phyloP scores from a whole-genome alignment of 2,329 filamentous ascomycete genomes.

The Fusarium guadeloupense region DNA sequence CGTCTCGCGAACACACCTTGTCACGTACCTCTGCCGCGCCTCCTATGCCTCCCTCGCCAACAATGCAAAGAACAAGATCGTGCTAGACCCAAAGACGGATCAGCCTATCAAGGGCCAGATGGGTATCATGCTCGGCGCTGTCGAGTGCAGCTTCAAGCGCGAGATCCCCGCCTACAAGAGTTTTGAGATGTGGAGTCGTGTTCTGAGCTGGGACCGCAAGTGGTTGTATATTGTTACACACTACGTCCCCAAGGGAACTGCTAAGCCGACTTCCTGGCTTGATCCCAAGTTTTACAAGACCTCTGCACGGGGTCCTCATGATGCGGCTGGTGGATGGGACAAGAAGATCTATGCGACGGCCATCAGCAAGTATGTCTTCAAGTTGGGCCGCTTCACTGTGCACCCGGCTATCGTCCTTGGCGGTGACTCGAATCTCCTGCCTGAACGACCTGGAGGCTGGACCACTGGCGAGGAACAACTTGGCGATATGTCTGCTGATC shows the following conservation, averaged over 20 bases:
- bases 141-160: slow-evolving; percentile 76
- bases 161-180: slow-evolving; percentile 75
- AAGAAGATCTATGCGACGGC: slow-evolving; percentile 76
- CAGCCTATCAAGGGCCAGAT: slow-evolving; percentile 63
- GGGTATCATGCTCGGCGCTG: slow-evolving; percentile 75
- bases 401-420: slow-evolving; percentile 80
- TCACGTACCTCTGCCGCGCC: slow-evolving; percentile 72
- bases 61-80: slow-evolving; percentile 60
- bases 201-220: slow-evolving; percentile 81
- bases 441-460: slow-evolving; percentile 75
- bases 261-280: slow-evolving; percentile 64
- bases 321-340: slow-evolving; percentile 58
- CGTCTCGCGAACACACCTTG: slow-evolving; percentile 81
- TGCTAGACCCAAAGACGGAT: slow-evolving; percentile 59
- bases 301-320: slow-evolving; percentile 51
- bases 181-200: slow-evolving; percentile 78
- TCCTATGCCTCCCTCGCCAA: slow-evolving; percentile 63
- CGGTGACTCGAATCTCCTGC: slow-evolving; percentile 74
- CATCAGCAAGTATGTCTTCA: slow-evolving; percentile 83
- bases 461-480: slow-evolving; percentile 55
- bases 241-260: slow-evolving; percentile 72
- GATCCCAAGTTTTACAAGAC: slow-evolving; percentile 56
- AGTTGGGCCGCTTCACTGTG: slow-evolving; percentile 83
- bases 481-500: slow-evolving; percentile 51
- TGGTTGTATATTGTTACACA: slow-evolving; percentile 82